Conservation (phyloP, 1,284 basidiomycete genomes). For the Mycosarcoma mackinlayi region DNA sequence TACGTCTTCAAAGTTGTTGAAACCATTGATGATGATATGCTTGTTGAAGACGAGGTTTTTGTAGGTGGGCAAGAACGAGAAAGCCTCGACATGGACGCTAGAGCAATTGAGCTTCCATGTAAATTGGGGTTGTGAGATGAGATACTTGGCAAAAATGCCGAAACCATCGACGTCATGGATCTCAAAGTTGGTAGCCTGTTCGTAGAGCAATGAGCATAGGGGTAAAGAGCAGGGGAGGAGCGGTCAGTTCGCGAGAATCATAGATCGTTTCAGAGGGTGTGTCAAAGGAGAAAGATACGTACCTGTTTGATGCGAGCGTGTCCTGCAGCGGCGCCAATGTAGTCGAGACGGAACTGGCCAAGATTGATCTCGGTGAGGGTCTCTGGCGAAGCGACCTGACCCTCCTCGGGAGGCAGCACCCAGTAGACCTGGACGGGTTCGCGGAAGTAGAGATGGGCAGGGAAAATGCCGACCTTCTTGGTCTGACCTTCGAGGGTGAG, state of each 20-base stretch:
- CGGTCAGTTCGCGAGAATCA: conserved; percentile 10
- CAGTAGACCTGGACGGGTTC: conserved; percentile 67
- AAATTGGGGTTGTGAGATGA: conserved; percentile 78
- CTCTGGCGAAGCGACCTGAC: conserved; percentile 38
- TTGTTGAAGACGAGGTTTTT: conserved; percentile 56
- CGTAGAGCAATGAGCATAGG: too few species aligned
- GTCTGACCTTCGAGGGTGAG: conserved; percentile 67
- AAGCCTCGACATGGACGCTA: conserved; percentile 76
- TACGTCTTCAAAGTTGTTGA: conserved; percentile 77
- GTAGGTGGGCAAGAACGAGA: conserved; percentile 69
- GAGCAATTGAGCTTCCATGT: conserved; percentile 77
- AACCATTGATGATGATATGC: conserved; percentile 71
- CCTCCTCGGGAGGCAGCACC: conserved; percentile 59
- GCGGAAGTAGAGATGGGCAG: conserved; percentile 67
- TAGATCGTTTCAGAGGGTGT: not conserved
- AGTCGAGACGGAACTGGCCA: conserved; percentile 59
- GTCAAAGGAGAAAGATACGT: conserved; percentile 6
- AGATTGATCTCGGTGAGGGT: conserved; percentile 63
- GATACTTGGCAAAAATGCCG: conserved; percentile 65
- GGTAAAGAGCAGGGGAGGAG: not conserved
- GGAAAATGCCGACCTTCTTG: conserved; percentile 69
- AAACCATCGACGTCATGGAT: conserved; percentile 66
- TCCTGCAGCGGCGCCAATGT: conserved; percentile 65
- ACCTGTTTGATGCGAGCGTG: conserved; percentile 68
- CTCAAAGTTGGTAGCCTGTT: conserved; percentile 65